Evolutionary conservation across 495 filamentous ascomycete genomes (phyloP).

Genomic region (Neurospora sp.): DNA sequence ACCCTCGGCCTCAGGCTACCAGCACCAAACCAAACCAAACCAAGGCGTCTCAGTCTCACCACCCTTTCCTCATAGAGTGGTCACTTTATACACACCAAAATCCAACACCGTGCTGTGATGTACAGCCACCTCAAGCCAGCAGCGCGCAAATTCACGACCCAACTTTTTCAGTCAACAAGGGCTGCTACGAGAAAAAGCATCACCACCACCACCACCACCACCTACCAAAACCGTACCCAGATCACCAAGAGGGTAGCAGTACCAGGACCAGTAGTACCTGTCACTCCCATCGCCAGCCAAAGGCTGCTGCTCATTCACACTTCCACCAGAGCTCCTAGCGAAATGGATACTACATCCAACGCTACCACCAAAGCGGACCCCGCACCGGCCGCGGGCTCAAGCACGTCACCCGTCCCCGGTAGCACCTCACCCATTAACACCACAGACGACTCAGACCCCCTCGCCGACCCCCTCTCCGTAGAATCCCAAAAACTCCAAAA

Average conservation of each 20-base stretch:
- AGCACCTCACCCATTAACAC: not conserved
- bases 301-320: not conserved
- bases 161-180: not conserved
- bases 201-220: not conserved
- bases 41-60: too few species aligned
- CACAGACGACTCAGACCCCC: not conserved
- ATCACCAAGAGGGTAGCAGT: not conserved
- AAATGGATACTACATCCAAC: not conserved
- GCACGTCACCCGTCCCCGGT: not conserved
- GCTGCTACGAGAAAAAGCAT: not conserved
- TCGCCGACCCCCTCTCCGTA: not conserved
- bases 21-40: not conserved
- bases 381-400: not conserved
- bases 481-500: not conserved
- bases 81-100: not conserved
- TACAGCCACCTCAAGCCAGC: not conserved
- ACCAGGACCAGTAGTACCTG: not conserved
- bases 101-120: not conserved
- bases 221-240: not conserved
- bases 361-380: not conserved
- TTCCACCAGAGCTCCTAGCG: not conserved
- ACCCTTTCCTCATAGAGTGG: not conserved
- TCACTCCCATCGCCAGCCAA: not conserved
- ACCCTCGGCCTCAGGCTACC: not conserved
- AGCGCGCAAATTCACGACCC: not conserved